These are phyloP conservation scores for Atkinsonella texensis DNA, from an alignment of 2,329 filamentous ascomycete species.

Conservation along the genomic window DNA sequence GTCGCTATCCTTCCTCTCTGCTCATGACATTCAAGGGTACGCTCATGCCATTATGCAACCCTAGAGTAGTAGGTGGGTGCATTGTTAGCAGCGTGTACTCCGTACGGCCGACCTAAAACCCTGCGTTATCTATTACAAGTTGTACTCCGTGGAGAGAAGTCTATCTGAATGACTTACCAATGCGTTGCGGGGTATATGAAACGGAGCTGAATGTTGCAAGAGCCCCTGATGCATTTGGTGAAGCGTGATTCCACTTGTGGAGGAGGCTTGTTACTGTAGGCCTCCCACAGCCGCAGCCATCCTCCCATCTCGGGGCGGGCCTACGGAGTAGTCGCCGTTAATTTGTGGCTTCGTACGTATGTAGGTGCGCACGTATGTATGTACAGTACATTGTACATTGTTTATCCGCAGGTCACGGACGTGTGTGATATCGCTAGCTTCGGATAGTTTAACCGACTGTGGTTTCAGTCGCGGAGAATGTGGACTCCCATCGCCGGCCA, in stretches of 20 bases:
- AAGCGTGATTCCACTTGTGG: too few relatives aligned
- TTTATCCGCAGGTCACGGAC: not conserved
- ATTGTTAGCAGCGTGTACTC: not conserved
- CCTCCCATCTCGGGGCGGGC: not conserved
- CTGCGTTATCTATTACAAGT: not conserved
- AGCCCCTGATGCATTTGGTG: too few relatives aligned
- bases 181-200: not conserved
- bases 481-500: not conserved
- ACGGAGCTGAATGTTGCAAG: not conserved
- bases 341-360: not conserved
- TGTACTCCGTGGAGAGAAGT: not conserved
- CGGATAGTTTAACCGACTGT: conserved; percentile 6
- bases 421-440: conserved; percentile 2
- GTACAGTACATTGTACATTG: too few relatives aligned
- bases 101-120: not conserved
- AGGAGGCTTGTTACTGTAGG: too few relatives aligned
- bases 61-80: not conserved
- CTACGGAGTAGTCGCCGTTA: not conserved
- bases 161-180: not conserved
- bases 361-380: too few relatives aligned
- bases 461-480: conserved; percentile 4
- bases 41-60: not conserved
- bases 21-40: not conserved
- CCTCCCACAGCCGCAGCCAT: not conserved
- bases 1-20: conserved; percentile 8